Percentiles rank a stretch among this genome's conserved stretches.
These are phyloP conservation scores for Suhomyces guaymorum DNA, from an alignment of 1,139 yeast species.

Conservation along the genomic window DNA sequence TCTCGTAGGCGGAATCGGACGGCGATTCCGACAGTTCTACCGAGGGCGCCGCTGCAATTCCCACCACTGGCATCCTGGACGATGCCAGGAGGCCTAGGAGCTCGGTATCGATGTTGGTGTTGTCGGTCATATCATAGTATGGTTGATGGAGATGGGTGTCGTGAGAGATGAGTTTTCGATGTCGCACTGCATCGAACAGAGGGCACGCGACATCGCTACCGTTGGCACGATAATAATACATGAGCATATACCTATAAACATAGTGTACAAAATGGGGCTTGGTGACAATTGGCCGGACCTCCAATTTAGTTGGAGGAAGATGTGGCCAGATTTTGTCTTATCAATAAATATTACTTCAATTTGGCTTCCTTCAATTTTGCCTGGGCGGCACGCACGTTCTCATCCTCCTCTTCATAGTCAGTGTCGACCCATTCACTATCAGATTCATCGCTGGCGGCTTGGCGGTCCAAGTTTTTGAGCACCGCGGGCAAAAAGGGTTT, in stretches of 20 bases:
- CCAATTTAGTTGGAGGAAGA: too few species aligned
- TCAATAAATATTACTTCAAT: neutral
- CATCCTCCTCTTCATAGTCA: slow-evolving; percentile 21
- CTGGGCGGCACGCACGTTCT: slow-evolving; percentile 1
- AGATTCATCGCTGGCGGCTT: slow-evolving; percentile 16
- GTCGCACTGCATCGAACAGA: too few species aligned
- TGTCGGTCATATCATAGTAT: slow-evolving; percentile 8
- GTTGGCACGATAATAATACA: too few species aligned
- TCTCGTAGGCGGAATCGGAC: slow-evolving; percentile 6
- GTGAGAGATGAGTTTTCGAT: neutral
- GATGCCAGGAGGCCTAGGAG: neutral
- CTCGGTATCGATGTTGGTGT: slow-evolving; percentile 5
- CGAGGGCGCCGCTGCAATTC: too few species aligned
- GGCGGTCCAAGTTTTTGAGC: slow-evolving; percentile 23
- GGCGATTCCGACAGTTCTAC: neutral
- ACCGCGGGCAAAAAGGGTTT: slow-evolving; percentile 50
- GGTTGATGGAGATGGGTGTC: slow-evolving; percentile 1
- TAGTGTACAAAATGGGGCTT: too few species aligned
- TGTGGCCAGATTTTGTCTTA: too few species aligned
- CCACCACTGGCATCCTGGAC: neutral
- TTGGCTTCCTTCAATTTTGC: neutral
- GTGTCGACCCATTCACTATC: slow-evolving; percentile 45
- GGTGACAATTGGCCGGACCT: too few species aligned
- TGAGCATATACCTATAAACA: too few species aligned
- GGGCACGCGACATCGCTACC: too few species aligned